These are phyloP conservation scores for Ophiostoma fasciatum DNA, from an alignment of 2,329 filamentous ascomycete species.

Conservation along the genomic window DNA sequence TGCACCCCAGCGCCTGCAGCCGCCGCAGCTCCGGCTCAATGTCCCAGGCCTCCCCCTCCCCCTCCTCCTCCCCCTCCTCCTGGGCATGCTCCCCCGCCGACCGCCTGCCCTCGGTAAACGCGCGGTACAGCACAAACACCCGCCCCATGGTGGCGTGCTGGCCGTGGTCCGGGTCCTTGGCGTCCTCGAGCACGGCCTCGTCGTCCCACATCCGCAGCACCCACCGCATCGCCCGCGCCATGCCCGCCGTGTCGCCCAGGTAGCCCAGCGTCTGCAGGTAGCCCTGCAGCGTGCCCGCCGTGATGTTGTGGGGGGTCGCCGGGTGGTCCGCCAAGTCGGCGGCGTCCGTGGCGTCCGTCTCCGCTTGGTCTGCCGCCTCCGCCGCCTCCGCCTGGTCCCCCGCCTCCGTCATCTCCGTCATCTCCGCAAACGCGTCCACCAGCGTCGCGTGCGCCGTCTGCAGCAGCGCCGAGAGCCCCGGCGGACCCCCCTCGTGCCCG, in stretches of 20 bases:
- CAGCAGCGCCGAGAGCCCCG: constrained; percentile 8
- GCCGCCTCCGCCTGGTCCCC: background rate
- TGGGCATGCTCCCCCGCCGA: constrained; percentile 19
- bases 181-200: constrained; percentile 19
- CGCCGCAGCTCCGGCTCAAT: constrained; percentile 18
- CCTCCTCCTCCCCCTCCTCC: constrained; percentile 3
- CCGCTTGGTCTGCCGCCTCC: background rate
- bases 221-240: constrained; percentile 44
- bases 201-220: constrained; percentile 32
- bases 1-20: constrained; percentile 14
- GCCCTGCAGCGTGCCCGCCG: constrained; percentile 33
- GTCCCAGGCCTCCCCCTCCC: constrained; percentile 15
- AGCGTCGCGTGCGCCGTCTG: constrained; percentile 8
- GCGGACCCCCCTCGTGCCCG: background rate
- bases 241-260: constrained; percentile 42
- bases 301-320: constrained; percentile 25
- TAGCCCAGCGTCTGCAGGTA: constrained; percentile 51
- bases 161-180: constrained; percentile 21
- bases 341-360: background rate
- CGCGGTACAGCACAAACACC: constrained; percentile 25
- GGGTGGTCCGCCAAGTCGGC: constrained; percentile 4
- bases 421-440: constrained; percentile 10
- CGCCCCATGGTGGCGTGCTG: constrained; percentile 18
- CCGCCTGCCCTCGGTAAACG: constrained; percentile 30
- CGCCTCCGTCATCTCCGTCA: constrained; percentile 14